Percentiles rank a stretch among this genome's conserved stretches.
phyloP scores from a whole-genome alignment of 306 rosid species.

The Carpinus fangiana region DNA sequence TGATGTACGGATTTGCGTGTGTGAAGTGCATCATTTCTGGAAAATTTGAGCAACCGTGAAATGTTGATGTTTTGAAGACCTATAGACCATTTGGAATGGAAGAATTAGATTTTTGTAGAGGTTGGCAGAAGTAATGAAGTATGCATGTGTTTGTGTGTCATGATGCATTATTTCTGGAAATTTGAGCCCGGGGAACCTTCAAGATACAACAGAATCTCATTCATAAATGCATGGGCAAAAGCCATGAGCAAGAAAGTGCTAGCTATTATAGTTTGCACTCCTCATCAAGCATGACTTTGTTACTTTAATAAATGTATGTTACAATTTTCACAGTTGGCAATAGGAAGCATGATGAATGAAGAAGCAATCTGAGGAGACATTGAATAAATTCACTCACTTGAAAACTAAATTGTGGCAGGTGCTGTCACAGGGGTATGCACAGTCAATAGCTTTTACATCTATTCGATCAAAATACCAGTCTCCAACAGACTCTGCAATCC shows the following conservation, averaged over 20 bases:
- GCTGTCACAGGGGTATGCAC: conserved; percentile 87
- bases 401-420: conserved; percentile 79
- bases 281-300: conserved; percentile 10
- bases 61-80: background rate
- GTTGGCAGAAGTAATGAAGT: conserved; percentile 1
- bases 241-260: conserved; percentile 13
- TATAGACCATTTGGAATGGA: background rate
- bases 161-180: conserved; percentile 21
- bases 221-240: conserved; percentile 12
- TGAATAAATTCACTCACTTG: conserved; percentile 58
- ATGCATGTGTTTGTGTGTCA: background rate
- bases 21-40: no score
- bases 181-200: conserved; percentile 18
- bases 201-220: conserved; percentile 15
- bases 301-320: conserved; percentile 26
- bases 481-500: conserved; percentile 78
- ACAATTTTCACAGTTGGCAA: conserved; percentile 31
- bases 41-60: background rate
- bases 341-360: conserved; percentile 12
- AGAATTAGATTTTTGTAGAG: background rate
- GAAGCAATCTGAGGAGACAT: conserved; percentile 19
- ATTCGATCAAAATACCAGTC: conserved; percentile 78
- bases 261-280: conserved; percentile 19
- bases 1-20: no score
- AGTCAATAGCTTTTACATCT: conserved; percentile 68